Evolutionary conservation across 805 yeast genomes (phyloP).

Genomic region (Myxozyma mucilagina): DNA sequence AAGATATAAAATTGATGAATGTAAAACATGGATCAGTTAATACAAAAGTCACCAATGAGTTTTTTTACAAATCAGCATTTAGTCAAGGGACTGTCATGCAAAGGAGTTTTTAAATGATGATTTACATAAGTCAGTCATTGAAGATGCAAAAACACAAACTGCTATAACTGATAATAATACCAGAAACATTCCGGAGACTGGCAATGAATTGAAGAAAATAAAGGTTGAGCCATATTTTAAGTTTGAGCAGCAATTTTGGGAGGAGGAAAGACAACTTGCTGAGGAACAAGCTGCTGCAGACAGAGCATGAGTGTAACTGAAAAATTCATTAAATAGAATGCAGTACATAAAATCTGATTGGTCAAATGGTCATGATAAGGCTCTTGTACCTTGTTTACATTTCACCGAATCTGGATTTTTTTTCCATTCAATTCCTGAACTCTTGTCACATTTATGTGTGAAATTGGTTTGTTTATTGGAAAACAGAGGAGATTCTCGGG

Average conservation of each 20-base stretch:
- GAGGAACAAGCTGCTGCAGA: no score
- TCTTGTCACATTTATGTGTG: no score
- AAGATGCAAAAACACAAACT: neutral
- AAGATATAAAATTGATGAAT: neutral
- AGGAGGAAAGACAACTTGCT: neutral
- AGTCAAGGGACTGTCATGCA: neutral
- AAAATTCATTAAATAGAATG: no score
- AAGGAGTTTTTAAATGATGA: neutral
- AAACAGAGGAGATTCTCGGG: no score
- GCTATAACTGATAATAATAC: neutral
- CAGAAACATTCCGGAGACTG: neutral
- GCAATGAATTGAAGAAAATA: neutral
- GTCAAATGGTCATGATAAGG: no score
- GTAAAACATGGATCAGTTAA: neutral
- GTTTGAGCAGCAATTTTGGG: constrained; percentile 9
- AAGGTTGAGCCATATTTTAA: neutral
- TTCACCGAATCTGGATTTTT: no score
- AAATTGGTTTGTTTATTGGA: no score
- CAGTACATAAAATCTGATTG: no score
- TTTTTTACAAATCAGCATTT: constrained; percentile 13
- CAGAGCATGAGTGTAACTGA: no score
- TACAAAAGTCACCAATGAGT: neutral
- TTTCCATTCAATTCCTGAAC: no score
- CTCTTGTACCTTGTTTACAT: no score
- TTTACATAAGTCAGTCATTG: neutral